These are phyloP conservation scores for Botrytis aclada DNA, from an alignment of 2,329 filamentous ascomycete species.

Conservation along the genomic window DNA sequence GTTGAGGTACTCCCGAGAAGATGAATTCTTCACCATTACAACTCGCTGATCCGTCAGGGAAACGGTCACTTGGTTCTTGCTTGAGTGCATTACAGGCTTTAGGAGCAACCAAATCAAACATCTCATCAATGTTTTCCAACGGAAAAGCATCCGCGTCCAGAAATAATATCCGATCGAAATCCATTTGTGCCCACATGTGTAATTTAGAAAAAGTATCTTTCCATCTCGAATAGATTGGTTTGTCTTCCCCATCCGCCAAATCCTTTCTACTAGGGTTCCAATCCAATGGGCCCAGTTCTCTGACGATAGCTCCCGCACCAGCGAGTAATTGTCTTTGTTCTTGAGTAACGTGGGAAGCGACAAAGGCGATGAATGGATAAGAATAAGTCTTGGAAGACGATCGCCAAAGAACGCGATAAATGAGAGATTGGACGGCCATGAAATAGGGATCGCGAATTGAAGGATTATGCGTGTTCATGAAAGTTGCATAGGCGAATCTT, in stretches of 20 bases:
- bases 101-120: conserved; percentile 19
- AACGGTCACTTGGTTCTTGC: conserved; percentile 1
- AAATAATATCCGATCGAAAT: conserved; percentile 21
- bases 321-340: conserved; percentile 19
- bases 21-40: not conserved
- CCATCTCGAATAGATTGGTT: conserved; percentile 19
- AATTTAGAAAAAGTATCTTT: conserved; percentile 25
- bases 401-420: conserved; percentile 24
- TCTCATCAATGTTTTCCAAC: conserved; percentile 22
- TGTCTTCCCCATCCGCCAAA: not conserved
- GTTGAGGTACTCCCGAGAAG: conserved; percentile 5
- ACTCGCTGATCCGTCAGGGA: conserved; percentile 3
- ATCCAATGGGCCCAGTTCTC: conserved; percentile 19
- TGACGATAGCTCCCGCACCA: conserved; percentile 23
- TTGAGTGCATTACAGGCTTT: conserved; percentile 3
- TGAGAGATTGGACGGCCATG: conserved; percentile 22
- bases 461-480: conserved; percentile 22
- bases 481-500: conserved; percentile 20
- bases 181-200: conserved; percentile 23
- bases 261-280: conserved; percentile 16
- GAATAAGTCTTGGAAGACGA: conserved; percentile 8
- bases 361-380: conserved; percentile 25
- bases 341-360: conserved; percentile 20
- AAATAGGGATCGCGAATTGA: conserved; percentile 23
- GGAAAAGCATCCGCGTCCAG: conserved; percentile 25